Evolutionary conservation across 306 rosid genomes (phyloP), one percentile per base, ranked within the genome.

Genomic region (Castanopsis chinensis): DNA sequence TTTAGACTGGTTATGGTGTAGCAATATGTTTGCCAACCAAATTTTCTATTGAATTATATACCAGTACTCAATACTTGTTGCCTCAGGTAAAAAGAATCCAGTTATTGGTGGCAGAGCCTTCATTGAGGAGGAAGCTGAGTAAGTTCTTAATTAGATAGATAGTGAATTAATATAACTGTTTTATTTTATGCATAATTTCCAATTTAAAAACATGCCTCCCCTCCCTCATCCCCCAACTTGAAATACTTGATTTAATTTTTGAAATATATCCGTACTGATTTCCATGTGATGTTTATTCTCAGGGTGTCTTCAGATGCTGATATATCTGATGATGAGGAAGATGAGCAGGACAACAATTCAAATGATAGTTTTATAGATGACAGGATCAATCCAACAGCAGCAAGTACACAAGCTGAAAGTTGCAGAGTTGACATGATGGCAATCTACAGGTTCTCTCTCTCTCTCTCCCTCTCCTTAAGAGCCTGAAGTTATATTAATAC

Each of bases 41-140:
- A 17, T 30, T 61, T 57, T 79, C 8, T 76, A 51, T 37, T 27
- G 69, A 81, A 67, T 53, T 64, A 73, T 35, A 65, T 17, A 25
- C 27, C 53, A 21, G 71, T 69, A 77, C 73, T 70, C 18, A 68
- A 35, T 25, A 45, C 21, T 57, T 76, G 52, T 73, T 89, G 33
- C 55, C 79, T 80, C 81, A 94, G 99, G 97, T 91, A 77, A 73
- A 79, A 85, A 80, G 86, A 90, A 85, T 83, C 87, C 83, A 28
- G 76, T 11, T 32, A 74, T 79, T 28, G 72, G 84, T 78, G 88
- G 74, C 78, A 85, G 87, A 87, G 88, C 73, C 64, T 94, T 88
- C 85, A 83, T 94, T 18, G 99, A 92, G 68, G 99, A 94, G 80
- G 99, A 94, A 85, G 99, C 97, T 28, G 97, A 92, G 99, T 94